A percentile compares a stretch with the other conserved stretches of the same genome.
These are phyloP conservation scores for Talaromyces proteolyticus DNA, from an alignment of 495 filamentous ascomycete species.

Conservation along the genomic window DNA sequence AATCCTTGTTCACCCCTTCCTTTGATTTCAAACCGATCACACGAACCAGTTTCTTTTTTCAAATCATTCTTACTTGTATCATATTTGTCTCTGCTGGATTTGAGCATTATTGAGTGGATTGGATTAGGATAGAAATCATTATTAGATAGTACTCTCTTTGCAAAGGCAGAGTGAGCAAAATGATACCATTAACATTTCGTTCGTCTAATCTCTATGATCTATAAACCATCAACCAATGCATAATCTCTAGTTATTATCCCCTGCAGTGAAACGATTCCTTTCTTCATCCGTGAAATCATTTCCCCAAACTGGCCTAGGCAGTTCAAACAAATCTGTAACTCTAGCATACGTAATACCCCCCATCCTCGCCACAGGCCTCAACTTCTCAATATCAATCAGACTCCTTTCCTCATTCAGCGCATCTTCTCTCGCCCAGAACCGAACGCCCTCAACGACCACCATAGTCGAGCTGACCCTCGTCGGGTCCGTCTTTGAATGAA, in stretches of 20 bases:
- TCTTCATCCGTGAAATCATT: not conserved
- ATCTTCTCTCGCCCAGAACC: constrained; percentile 81
- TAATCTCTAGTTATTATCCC: no score
- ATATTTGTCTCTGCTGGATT: not conserved
- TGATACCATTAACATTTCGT: no score
- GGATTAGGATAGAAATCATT: constrained; percentile 5
- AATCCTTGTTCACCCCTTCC: constrained; percentile 1
- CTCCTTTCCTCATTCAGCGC: constrained; percentile 66
- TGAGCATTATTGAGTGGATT: not conserved
- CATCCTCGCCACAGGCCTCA: constrained; percentile 66
- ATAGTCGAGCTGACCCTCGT: constrained; percentile 66
- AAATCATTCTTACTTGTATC: not conserved
- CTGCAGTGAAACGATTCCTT: not conserved
- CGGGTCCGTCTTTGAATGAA: constrained; percentile 52
- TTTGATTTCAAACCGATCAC: not conserved
- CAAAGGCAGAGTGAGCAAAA: no score
- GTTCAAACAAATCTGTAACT: constrained; percentile 56
- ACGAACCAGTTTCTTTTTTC: not conserved
- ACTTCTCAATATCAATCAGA: constrained; percentile 59
- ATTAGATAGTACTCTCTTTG: not conserved
- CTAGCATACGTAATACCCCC: constrained; percentile 78
- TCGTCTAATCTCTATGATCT: no score
- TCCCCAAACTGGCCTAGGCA: constrained; percentile 37
- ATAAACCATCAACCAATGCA: no score
- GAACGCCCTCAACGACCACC: constrained; percentile 70